Evolutionary conservation across 768 basidiomycete genomes (phyloP).

Genomic region (Sarcodon sp.): DNA sequence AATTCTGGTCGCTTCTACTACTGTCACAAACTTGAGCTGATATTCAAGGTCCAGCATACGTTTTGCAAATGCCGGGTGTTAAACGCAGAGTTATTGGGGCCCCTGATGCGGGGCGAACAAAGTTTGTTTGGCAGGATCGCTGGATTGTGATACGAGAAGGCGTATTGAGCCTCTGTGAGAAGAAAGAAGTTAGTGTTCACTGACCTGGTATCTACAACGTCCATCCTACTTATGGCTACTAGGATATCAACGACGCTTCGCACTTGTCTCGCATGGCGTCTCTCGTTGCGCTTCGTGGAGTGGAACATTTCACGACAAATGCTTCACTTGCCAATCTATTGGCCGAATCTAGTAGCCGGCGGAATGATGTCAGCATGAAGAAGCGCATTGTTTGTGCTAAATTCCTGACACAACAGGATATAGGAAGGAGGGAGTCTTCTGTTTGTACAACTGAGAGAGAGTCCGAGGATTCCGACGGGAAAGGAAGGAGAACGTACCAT

Average conservation of each 20-base stretch:
- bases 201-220: background rate
- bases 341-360: slow-evolving; percentile 2
- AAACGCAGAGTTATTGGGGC: slow-evolving; percentile 4
- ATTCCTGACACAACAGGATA: background rate
- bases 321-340: slow-evolving; percentile 9
- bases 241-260: slow-evolving; percentile 24
- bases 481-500: background rate
- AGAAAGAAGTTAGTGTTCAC: slow-evolving; percentile 30
- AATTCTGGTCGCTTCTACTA: background rate
- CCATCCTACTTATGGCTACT: background rate
- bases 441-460: background rate
- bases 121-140: slow-evolving; percentile 48
- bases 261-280: slow-evolving; percentile 26
- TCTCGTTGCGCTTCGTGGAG: slow-evolving; percentile 29
- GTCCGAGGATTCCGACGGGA: background rate
- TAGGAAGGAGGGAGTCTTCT: background rate
- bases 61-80: too few species aligned
- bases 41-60: too few species aligned
- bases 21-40: too few species aligned
- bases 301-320: slow-evolving; percentile 25
- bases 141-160: slow-evolving; percentile 54
- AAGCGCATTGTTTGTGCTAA: background rate
- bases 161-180: slow-evolving; percentile 37
- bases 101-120: slow-evolving; percentile 12
- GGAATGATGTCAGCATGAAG: background rate